A percentile compares a stretch with the other conserved stretches of the same genome.
Evolutionary conservation across 140 eudicot species (phyloP).

Genomic region (Cichorium intybus): DNA sequence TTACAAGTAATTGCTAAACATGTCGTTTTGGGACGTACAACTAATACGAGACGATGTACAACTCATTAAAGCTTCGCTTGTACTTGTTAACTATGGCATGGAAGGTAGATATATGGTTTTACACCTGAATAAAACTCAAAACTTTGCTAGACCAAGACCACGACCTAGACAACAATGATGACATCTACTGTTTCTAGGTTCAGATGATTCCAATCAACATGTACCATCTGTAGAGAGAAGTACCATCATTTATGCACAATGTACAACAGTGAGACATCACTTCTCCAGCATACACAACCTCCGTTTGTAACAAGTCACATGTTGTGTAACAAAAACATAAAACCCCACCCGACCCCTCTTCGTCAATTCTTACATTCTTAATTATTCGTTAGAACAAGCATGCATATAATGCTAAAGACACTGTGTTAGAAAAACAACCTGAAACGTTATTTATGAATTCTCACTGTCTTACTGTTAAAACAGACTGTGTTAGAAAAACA

Average conservation of each 20-base stretch:
- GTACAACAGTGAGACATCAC: background rate
- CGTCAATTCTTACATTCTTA: background rate
- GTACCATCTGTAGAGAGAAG: background rate
- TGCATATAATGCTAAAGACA: background rate
- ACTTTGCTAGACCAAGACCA: background rate
- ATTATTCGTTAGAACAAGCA: background rate
- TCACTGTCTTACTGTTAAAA: no score
- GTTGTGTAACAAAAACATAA: background rate
- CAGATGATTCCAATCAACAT: slow-evolving; percentile 3
- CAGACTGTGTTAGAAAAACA: no score
- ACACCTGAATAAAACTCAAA: background rate
- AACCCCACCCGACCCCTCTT: background rate
- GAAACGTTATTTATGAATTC: background rate
- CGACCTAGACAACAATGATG: background rate
- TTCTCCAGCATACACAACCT: background rate
- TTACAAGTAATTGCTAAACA: no score
- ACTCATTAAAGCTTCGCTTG: background rate
- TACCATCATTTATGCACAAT: slow-evolving; percentile 9
- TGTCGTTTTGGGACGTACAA: no score
- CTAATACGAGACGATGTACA: background rate
- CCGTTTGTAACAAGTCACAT: slow-evolving; percentile 9
- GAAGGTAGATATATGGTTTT: background rate
- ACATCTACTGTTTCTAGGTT: background rate
- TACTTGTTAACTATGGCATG: background rate
- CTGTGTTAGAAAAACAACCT: no score